Base-by-base conservation (phyloP, 176 grass and related monocot species). In the Thinopyrum elongatum region DNA sequence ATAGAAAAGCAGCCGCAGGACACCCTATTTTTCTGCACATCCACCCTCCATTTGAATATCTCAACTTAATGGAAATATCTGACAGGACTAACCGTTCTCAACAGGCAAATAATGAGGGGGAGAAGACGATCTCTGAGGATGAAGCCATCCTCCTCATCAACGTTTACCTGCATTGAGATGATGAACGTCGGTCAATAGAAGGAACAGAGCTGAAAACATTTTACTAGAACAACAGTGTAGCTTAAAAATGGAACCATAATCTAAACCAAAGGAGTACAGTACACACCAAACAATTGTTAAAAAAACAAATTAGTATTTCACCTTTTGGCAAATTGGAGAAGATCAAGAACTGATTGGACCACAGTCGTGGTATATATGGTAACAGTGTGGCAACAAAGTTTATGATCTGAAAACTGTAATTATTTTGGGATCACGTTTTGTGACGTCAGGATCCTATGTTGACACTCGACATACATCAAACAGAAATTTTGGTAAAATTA, bases 71-170 rank as follows among this genome's bases (percentile, higher is more conserved):
- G 26, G 3, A 84, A 82, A 35, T 64, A 72, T 78, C 29, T 57
- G 61, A 47, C 49, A 83, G 77, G 74, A 92, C 92, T 91, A 63
- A 96, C 97, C 73, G 87, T 96, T 96, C 97, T 94, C 51, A 95
- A 79, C 77, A 95, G 80, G 80, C 97, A 95, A 91, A 95, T 92
- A 75, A 99, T 92, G 65, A 99, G 94, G 74, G 97, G 97, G 6
- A 99, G 94, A 80, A 96, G 97, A n/a, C 61, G 87, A 81, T 93
- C 94, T 90, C 89, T 93, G 21, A 99, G 88, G 73, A 89, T 76
- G 70, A 91, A 92, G 84, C 91, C 90, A 80, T 93, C 94, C n/a
- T 90, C 90, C 26, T 87, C 94, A 39, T 91, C 88, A 82, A 88
- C 41, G 16, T 91, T 91, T 82, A 79, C 90, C 94, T 96, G 81